phyloP scores from a whole-genome alignment of 2,329 filamentous ascomycete genomes.

The Coniella lustricola region DNA sequence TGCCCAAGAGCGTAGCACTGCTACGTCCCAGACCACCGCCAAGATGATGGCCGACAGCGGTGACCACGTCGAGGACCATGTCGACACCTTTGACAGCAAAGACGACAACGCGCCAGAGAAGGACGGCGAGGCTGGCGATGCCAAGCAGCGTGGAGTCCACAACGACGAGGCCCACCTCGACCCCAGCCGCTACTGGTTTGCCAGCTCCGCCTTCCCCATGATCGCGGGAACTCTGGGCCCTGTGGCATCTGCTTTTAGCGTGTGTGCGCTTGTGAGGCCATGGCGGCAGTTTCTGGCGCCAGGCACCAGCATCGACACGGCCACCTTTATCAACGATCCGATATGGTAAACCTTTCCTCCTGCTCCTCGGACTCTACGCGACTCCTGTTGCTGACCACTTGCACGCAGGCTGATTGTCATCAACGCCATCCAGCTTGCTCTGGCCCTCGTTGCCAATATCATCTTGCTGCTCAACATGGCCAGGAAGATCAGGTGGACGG shows the following conservation, averaged over 20 bases:
- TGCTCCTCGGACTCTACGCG: no score
- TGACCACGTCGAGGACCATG: slow-evolving; percentile 21
- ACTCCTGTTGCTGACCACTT: neutral
- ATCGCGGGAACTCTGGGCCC: slow-evolving; percentile 79
- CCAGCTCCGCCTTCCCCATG: slow-evolving; percentile 63
- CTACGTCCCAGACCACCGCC: neutral
- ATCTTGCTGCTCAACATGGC: slow-evolving; percentile 87
- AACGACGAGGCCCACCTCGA: slow-evolving; percentile 36
- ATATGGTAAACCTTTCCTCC: slow-evolving; percentile 45
- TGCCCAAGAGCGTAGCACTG: neutral
- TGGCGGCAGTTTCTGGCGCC: slow-evolving; percentile 60
- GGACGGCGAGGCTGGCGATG: slow-evolving; percentile 22
- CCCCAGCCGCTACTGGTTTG: slow-evolving; percentile 57
- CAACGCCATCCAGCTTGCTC: slow-evolving; percentile 69
- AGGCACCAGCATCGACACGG: slow-evolving; percentile 39
- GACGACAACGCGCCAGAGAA: slow-evolving; percentile 8
- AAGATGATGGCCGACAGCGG: slow-evolving; percentile 25
- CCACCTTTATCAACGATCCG: slow-evolving; percentile 57
- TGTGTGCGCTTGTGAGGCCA: slow-evolving; percentile 73
- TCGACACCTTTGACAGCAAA: slow-evolving; percentile 13
- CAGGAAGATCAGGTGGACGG: slow-evolving; percentile 66
- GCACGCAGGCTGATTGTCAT: slow-evolving; percentile 57
- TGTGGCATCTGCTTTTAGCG: slow-evolving; percentile 79
- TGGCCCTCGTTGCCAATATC: slow-evolving; percentile 71
- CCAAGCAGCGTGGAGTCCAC: slow-evolving; percentile 23